These are phyloP conservation scores for Talaromyces sp. DNA, from an alignment of 2,329 filamentous ascomycete genomes.

Conservation along the genomic window DNA sequence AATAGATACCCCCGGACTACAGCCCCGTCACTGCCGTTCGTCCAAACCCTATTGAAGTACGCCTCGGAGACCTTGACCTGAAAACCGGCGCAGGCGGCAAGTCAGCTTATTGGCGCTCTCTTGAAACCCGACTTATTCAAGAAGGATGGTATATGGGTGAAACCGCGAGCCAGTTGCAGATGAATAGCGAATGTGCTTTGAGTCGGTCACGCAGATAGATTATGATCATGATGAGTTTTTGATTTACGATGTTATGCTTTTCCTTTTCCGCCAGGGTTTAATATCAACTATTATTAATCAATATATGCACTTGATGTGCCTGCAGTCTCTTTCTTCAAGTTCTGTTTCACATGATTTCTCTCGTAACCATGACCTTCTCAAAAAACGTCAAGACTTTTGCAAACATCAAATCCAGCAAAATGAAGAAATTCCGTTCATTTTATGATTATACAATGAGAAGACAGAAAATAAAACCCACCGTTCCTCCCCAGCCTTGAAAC, in stretches of 20 bases:
- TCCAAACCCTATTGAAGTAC: constrained; percentile 31
- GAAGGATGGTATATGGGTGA: constrained; percentile 60
- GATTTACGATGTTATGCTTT: neutral
- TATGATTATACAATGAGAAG: neutral
- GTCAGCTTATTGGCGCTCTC: constrained; percentile 60
- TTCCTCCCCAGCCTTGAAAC: neutral
- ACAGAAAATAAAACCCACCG: neutral
- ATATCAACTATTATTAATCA: neutral
- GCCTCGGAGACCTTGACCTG: constrained; percentile 70
- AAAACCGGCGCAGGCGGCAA: constrained; percentile 63
- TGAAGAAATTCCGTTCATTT: neutral
- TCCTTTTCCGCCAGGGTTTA: neutral
- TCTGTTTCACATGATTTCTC: neutral
- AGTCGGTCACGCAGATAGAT: constrained; percentile 9
- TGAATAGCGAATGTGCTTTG: constrained; percentile 27
- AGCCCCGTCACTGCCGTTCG: neutral
- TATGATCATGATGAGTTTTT: neutral
- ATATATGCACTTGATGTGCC: neutral
- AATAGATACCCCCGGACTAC: constrained; percentile 30
- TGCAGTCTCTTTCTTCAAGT: neutral
- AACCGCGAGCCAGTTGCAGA: constrained; percentile 22
- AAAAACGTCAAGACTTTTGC: neutral
- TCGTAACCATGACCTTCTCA: neutral
- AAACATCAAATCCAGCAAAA: neutral
- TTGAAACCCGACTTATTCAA: constrained; percentile 57